Base-by-base conservation (phyloP, 805 yeast species). In the Cyberlindnera veronae region DNA sequence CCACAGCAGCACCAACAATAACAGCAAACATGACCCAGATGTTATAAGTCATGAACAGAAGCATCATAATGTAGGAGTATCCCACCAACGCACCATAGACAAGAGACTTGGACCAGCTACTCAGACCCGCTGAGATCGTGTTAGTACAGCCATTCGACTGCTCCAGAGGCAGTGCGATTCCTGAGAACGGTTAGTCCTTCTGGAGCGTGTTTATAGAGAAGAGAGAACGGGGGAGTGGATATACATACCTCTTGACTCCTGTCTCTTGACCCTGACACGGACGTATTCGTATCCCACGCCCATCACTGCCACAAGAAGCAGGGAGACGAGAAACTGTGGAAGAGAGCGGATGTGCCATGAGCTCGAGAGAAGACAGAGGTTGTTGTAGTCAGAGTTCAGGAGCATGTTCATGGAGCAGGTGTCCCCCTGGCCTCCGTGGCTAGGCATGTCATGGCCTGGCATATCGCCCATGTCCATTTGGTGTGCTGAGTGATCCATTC, bases 31-130 rank as follows among this genome's bases (percentile, higher is more conserved):
- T 84, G 24, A 80, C 72, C 90, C 90, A 86, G 11, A 91, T 86
- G 57, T 85, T 85, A 60, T 83, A 86, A 6, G 91, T 84, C 95
- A 86, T 86, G 51, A 85, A 86, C 0, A 87, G 76, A 50, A 85
- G 72, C 95, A 86, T 85, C 52, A 80, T 63, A 66, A 79, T 64
- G 53, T 83, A 81, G 4, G 88, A 79, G 53, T 78, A 82, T 1
- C 80, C 79, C 5, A 83, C 85, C 53, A 81, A 85, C 9, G 75
- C 44, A 1, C 81, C 89, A 55, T 84, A 84, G 27, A 72, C 49
- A 13, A 69, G 44, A 8, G 80, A 63, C 46, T 62, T 65, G 36
- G 60, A 62, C 32, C 66, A 43, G 22, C 45, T 34, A 2, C 34
- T 37, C 31, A 44, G 48, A 57, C 38, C 38, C 20, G 38, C 53